Evolutionary conservation across 2,329 filamentous ascomycete species (phyloP).

Genomic region (Amphichorda felina): DNA sequence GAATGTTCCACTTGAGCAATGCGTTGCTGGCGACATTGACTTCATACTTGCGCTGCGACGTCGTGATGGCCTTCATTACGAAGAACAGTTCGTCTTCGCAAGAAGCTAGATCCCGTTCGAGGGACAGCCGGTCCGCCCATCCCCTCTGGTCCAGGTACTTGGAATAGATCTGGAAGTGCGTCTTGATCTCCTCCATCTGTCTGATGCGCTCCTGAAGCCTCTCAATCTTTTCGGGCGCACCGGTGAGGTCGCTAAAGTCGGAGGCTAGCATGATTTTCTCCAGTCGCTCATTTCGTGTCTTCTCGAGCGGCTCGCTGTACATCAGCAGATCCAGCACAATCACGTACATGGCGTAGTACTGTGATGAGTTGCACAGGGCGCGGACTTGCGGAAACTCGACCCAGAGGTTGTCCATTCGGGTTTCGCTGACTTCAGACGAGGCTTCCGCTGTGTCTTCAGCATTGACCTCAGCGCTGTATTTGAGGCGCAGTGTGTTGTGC

Average conservation of each 20-base stretch:
- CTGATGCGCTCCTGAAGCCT: conserved; percentile 85
- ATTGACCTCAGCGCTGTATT: conserved; percentile 90
- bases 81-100: conserved; percentile 98
- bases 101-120: conserved; percentile 78
- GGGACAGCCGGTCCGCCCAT: conserved; percentile 79
- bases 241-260: conserved; percentile 93
- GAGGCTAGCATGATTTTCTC: conserved; percentile 99
- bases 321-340: conserved; percentile 93
- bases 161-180: conserved; percentile 87
- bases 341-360: conserved; percentile 97
- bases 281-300: conserved; percentile 87
- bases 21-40: conserved; percentile 59
- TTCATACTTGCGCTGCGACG: conserved; percentile 82
- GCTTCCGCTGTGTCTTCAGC: conserved; percentile 37
- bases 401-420: conserved; percentile 89
- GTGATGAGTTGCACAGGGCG: conserved; percentile 91
- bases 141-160: conserved; percentile 77
- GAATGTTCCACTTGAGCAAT: conserved; percentile 81
- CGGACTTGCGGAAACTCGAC: conserved; percentile 91
- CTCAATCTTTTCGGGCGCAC: conserved; percentile 85
- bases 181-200: conserved; percentile 92
- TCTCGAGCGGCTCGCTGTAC: conserved; percentile 92
- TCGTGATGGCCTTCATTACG: conserved; percentile 99
- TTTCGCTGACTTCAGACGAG: conserved; percentile 47
- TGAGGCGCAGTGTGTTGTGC: conserved; percentile 91